Conservation (phyloP, 371 early-diverging fungal species). For the Mucor irregularis region DNA sequence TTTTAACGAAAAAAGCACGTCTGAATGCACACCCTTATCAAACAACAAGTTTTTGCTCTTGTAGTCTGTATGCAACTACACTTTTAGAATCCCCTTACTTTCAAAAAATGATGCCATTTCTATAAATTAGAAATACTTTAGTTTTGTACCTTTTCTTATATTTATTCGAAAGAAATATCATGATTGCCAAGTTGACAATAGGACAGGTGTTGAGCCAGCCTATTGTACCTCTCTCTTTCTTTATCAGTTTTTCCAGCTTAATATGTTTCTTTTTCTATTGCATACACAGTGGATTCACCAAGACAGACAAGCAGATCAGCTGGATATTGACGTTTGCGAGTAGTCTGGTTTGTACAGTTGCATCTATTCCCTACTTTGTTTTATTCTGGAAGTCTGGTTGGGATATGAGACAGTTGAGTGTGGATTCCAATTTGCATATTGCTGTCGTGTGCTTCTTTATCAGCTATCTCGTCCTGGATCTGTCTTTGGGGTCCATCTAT, state of each 20-base stretch:
- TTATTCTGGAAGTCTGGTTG: slow-evolving; percentile 33
- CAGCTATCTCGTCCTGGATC: slow-evolving; percentile 44
- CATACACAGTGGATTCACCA: slow-evolving; percentile 21
- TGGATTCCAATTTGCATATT: slow-evolving; percentile 15
- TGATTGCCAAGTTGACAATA: slow-evolving; percentile 17
- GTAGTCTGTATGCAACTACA: too few species aligned
- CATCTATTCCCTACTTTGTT: slow-evolving; percentile 31
- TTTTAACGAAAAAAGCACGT: too few species aligned
- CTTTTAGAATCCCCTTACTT: too few species aligned
- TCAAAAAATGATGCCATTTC: too few species aligned
- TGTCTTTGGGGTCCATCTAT: slow-evolving; percentile 44
- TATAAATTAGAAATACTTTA: too few species aligned
- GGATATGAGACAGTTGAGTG: slow-evolving; percentile 22
- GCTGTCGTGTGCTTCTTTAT: slow-evolving; percentile 35
- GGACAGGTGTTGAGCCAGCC: slow-evolving; percentile 25
- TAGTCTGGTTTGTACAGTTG: slow-evolving; percentile 33
- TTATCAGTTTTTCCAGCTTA: slow-evolving; percentile 11
- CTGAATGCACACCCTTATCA: too few species aligned
- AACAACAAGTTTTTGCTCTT: too few species aligned
- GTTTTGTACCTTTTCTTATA: not conserved
- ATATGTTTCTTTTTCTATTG: slow-evolving; percentile 28
- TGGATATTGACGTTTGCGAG: slow-evolving; percentile 45
- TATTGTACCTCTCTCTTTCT: slow-evolving; percentile 16
- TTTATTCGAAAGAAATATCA: too few species aligned
- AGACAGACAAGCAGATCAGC: slow-evolving; percentile 36